These are phyloP conservation scores for Pestalotiopsis sp. DNA, from an alignment of 2,329 filamentous ascomycete genomes.

Conservation along the genomic window DNA sequence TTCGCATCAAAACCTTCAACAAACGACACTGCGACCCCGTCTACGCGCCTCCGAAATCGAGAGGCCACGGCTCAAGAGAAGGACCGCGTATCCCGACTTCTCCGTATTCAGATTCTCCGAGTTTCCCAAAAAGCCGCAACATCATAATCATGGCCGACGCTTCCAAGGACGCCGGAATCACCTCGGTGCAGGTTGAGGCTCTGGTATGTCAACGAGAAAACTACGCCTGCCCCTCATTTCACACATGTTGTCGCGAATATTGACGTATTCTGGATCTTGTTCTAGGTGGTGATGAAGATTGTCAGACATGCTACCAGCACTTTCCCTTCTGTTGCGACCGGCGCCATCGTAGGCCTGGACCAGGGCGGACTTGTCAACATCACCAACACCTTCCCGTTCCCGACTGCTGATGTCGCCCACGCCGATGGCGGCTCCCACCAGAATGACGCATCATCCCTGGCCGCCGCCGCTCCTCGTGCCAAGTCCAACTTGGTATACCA, in stretches of 20 bases:
- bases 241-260: not conserved
- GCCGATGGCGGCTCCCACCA: constrained; percentile 67
- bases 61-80: constrained; percentile 5
- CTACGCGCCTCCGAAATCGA: not conserved
- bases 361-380: constrained; percentile 78
- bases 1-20: constrained; percentile 13
- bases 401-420: constrained; percentile 72
- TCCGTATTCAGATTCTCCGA: not conserved
- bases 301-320: constrained; percentile 89
- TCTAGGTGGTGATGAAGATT: constrained; percentile 92
- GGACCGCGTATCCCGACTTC: constrained; percentile 1
- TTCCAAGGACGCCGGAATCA: constrained; percentile 71
- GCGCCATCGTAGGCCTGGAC: constrained; percentile 93
- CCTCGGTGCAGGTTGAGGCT: constrained; percentile 91
- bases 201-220: constrained; percentile 65
- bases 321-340: constrained; percentile 88
- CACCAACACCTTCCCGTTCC: constrained; percentile 95
- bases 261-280: constrained; percentile 2
- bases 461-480: constrained; percentile 85
- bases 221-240: constrained; percentile 27
- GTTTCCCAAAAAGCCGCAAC: constrained; percentile 15
- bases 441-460: constrained; percentile 73
- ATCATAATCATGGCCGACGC: constrained; percentile 58
- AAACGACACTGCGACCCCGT: not conserved
- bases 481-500: constrained; percentile 90